Base-by-base conservation (phyloP, 768 basidiomycete genomes). In the Dacryopinax spathularia region DNA sequence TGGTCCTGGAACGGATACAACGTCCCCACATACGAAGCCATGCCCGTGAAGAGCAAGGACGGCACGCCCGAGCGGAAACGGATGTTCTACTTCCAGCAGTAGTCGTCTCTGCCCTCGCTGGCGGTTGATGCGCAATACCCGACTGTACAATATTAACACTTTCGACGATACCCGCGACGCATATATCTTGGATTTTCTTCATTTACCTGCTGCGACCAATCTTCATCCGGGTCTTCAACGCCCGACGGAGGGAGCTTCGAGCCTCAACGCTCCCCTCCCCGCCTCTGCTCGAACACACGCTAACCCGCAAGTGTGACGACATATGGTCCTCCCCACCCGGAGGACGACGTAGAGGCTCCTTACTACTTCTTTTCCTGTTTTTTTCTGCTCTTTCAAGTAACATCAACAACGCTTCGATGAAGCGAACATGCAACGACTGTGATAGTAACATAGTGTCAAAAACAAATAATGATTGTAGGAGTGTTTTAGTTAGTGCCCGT, bases 391-490 rank as follows among this genome's bases (percentile, higher is more conserved):
- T 13, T 27, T 9, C 25, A 56, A 29, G 25, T 29, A 56, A 56
- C 22, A 44, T 44, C 43, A 44, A 20, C n/a, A 44, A 22, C 12
- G 43, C n/a, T n/a, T n/a, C n/a, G n/a, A n/a, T n/a, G n/a, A n/a
- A n/a, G n/a, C n/a, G n/a, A n/a, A n/a, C n/a, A n/a, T n/a, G n/a
- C n/a, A n/a, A n/a, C n/a, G n/a, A n/a, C n/a, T n/a, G n/a, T n/a
- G n/a, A n/a, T 22, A 56, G 48, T 56, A 56, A 25, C 25, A 29
- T 56, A 56, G 48, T 56, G 48, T 56, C 48, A 56, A 56, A 13
- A 56, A 56, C 48, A 56, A 56, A 56, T 56, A 56, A 56, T 56
- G n/a, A n/a, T n/a, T n/a, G n/a, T n/a, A n/a, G n/a, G n/a, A n/a
- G n/a, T n/a, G n/a, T n/a, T n/a, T n/a, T n/a, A n/a, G n/a, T n/a